These are phyloP conservation scores for Leishmania aethiopica DNA, from an alignment of 208 protist genomes.

Conservation along the genomic window DNA sequence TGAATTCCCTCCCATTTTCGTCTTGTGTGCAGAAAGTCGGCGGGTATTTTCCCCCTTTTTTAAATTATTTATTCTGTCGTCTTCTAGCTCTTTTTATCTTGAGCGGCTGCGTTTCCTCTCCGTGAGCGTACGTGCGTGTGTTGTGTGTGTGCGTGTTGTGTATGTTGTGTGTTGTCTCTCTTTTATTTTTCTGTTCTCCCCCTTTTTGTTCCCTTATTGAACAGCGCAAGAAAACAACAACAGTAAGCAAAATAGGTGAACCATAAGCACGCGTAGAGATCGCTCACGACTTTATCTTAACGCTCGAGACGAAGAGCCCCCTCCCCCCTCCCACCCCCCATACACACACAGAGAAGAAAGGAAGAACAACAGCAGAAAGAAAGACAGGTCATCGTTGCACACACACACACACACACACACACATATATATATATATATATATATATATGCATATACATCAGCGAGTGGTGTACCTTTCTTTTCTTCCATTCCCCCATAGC, in stretches of 20 bases:
- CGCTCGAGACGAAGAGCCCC: background rate
- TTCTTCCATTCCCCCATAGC: background rate
- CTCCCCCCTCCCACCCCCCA: background rate
- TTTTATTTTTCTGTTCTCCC: no score
- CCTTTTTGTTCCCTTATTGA: no score
- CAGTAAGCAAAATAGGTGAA: no score
- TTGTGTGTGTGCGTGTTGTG: no score
- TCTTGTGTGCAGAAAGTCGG: background rate
- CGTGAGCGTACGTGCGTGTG: no score
- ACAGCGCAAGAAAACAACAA: no score
- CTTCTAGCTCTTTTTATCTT: background rate
- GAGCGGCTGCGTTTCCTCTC: no score
- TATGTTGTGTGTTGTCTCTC: no score
- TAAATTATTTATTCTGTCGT: background rate
- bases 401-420: background rate
- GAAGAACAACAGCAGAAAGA: background rate
- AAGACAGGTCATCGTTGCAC: background rate
- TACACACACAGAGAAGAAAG: background rate
- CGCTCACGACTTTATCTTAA: no score
- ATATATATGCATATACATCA: no score
- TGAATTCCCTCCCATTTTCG: background rate
- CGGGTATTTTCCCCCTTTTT: background rate
- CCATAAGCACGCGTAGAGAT: no score
- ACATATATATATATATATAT: no score
- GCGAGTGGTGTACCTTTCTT: background rate